phyloP scores from a whole-genome alignment of 768 basidiomycete species.

The Boletus reticuloceps region DNA sequence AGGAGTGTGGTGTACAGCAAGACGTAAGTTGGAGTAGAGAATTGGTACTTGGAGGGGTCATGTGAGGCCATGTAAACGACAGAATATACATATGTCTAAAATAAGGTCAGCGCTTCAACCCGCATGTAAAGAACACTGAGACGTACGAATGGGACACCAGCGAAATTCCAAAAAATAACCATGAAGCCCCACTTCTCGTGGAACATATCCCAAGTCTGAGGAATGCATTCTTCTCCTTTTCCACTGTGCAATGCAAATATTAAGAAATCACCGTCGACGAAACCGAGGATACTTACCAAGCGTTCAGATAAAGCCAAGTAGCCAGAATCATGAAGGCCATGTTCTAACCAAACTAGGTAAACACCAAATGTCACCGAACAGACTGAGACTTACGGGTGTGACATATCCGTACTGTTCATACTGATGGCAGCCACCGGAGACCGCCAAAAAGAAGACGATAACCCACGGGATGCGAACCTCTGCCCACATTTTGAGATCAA shows the following conservation, averaged over 20 bases:
- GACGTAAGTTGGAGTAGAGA: conserved; percentile 74
- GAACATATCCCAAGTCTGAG: conserved; percentile 99
- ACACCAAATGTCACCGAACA: neutral
- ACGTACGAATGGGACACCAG: conserved; percentile 86
- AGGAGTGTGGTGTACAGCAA: conserved; percentile 73
- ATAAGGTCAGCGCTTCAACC: neutral
- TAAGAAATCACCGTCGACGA: neutral
- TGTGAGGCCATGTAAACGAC: conserved; percentile 98
- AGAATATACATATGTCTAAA: conserved; percentile 92
- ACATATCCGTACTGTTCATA: conserved; percentile 91
- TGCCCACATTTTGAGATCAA: conserved; percentile 99
- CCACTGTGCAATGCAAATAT: conserved; percentile 43
- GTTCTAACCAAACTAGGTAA: conserved; percentile 51
- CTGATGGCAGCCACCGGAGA: conserved; percentile 94
- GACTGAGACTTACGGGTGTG: conserved; percentile 62
- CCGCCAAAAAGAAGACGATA: conserved; percentile 87
- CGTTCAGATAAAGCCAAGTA: conserved; percentile 95
- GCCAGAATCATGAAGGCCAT: conserved; percentile 96
- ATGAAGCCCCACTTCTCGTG: conserved; percentile 99
- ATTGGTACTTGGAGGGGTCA: conserved; percentile 82
- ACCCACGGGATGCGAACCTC: conserved; percentile 98
- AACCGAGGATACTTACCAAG: conserved; percentile 54
- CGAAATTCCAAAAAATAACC: conserved; percentile 98
- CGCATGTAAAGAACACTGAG: neutral
- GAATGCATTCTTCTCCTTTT: conserved; percentile 93